These are phyloP conservation scores for Pharus latifolius DNA, from an alignment of 176 grass and related monocot genomes.

Conservation along the genomic window DNA sequence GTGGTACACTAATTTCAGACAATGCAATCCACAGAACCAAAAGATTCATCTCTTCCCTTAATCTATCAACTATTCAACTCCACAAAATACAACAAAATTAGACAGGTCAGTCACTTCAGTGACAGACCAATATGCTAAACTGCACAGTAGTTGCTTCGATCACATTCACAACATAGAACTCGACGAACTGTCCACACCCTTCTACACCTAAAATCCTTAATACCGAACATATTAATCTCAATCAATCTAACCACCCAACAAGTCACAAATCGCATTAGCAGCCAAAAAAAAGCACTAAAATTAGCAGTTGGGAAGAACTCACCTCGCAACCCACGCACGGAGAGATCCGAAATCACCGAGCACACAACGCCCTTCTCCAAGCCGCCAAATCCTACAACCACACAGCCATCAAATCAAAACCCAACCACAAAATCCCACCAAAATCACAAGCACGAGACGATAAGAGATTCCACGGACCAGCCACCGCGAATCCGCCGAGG, in stretches of 20 bases:
- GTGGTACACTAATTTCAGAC: neutral
- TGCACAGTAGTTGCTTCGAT: neutral
- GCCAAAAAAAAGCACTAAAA: neutral
- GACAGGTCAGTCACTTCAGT: neutral
- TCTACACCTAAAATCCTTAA: slow-evolving; percentile 5
- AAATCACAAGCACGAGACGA: neutral
- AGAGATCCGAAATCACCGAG: neutral
- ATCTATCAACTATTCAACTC: neutral
- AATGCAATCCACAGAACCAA: neutral
- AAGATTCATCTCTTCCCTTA: neutral
- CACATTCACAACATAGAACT: neutral
- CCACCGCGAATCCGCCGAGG: neutral
- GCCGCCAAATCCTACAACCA: slow-evolving; percentile 12
- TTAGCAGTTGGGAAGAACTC: neutral
- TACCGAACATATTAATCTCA: neutral
- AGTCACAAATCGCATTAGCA: neutral
- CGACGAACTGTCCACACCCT: no score
- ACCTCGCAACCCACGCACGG: neutral
- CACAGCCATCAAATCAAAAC: slow-evolving; percentile 12
- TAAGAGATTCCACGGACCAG: neutral
- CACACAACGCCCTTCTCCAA: neutral
- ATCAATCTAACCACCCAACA: neutral
- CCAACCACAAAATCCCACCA: neutral
- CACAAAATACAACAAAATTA: neutral
- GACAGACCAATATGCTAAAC: neutral